Base-by-base conservation (phyloP, 2,329 filamentous ascomycete genomes). In the Botryotinia calthae region DNA sequence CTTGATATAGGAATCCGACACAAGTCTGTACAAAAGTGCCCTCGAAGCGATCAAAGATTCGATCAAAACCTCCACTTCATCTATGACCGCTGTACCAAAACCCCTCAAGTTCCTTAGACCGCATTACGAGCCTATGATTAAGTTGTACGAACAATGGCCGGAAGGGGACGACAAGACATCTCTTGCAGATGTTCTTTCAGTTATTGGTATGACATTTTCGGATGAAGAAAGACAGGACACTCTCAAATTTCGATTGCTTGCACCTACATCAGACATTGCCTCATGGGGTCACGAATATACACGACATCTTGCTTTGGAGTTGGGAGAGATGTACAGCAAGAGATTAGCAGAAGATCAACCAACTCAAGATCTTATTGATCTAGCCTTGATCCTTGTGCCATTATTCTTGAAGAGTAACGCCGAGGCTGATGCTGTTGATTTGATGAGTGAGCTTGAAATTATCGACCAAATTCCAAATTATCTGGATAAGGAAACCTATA, bases 271-370 rank as follows among this genome's bases (percentile, higher is more conserved):
- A 82, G 96, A 99, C 82, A 94, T 99, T 80, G 93, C 91, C 73
- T 97, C 95, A 9, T 99, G 96, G 96, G 96, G 96, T 73, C 97
- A 99, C 82, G 96, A 99, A 86, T 99, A 99, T 82, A 94, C 97
- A 81, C 89, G 97, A 75, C 97, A 99, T 84, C 86, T 99, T 76
- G 95, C 96, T 40, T 86, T 99, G 74, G 95, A 99, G 84, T 96
- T 99, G 77, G 96, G 96, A 72, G 92, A 97, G 83, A 95, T 98
- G 76, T 97, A 97, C 81, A 92, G 90, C 81, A 95, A 94, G 83
- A 90, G 95, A 77, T 85, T 97, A 82, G 91, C 93, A 68, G 91
- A 93, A 46, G 96, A 98, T 74, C 92, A 96, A 81, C 87, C 93
- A 40, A 91, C 91, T 34, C 88, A 93, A 78, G 95, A 99, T 80